Percentiles rank a stretch among this genome's conserved stretches.
These are phyloP conservation scores for Fraxinus paxiana DNA, from an alignment of 305 asterid genomes.

Conservation along the genomic window DNA sequence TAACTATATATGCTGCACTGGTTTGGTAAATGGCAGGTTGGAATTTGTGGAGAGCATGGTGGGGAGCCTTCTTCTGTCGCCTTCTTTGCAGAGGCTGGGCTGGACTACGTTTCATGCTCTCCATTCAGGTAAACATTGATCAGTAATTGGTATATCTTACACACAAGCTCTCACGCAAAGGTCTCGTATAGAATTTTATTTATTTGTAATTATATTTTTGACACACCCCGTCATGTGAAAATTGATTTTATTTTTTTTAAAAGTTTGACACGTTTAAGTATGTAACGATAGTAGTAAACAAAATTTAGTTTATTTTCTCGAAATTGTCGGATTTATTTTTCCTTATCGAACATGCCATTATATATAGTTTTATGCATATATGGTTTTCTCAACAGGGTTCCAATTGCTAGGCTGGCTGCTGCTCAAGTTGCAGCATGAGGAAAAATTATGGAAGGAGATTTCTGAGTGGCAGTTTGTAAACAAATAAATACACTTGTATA, in stretches of 20 bases:
- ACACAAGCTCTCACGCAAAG: neutral
- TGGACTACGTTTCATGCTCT: conserved; percentile 85
- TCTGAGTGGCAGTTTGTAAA: neutral
- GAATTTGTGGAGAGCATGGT: conserved; percentile 38
- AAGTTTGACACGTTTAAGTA: neutral
- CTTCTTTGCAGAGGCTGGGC: conserved; percentile 79
- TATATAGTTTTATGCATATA: neutral
- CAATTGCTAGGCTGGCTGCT: conserved; percentile 94
- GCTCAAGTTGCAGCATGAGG: conserved; percentile 70
- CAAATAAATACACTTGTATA: neutral
- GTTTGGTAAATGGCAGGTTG: conserved; percentile 45
- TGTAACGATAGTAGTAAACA: neutral
- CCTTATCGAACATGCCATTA: neutral
- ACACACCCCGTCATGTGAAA: neutral
- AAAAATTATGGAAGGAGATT: conserved; percentile 4
- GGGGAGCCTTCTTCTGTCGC: conserved; percentile 32
- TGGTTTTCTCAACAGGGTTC: conserved; percentile 48
- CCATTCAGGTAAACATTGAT: conserved; percentile 64
- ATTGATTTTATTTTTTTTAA: neutral
- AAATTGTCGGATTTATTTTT: neutral
- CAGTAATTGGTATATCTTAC: neutral
- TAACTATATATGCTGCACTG: neutral
- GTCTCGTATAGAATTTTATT: neutral
- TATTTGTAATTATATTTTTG: neutral
- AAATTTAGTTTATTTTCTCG: neutral